Conservation (phyloP, 148 eudicot species). For the Fagopyrum tataricum region DNA sequence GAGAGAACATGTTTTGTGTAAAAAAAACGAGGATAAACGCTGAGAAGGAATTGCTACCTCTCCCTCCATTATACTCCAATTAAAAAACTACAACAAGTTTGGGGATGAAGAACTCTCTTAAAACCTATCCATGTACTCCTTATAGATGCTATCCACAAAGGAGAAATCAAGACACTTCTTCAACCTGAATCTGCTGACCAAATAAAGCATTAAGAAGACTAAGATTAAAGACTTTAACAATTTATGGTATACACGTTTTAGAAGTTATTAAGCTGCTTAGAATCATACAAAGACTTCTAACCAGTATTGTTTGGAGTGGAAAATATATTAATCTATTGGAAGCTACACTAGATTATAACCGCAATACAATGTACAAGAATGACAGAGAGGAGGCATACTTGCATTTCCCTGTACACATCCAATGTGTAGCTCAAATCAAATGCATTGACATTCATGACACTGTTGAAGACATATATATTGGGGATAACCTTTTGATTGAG, state of each 20-base stretch:
- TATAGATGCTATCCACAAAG: neutral
- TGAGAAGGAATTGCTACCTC: neutral
- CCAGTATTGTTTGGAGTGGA: neutral
- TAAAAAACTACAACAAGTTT: neutral
- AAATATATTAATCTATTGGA: neutral
- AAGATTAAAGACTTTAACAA: conserved; percentile 11
- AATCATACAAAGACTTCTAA: neutral
- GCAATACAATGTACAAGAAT: neutral
- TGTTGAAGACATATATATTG: conserved; percentile 79
- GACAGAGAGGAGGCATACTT: conserved; percentile 33
- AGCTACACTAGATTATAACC: neutral
- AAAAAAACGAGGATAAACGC: neutral
- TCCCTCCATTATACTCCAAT: neutral
- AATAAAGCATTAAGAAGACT: neutral
- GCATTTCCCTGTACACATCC: conserved; percentile 76
- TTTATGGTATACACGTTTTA: neutral
- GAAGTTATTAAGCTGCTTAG: neutral
- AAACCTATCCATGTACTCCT: neutral
- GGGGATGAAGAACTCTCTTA: neutral
- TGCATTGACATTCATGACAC: conserved; percentile 93
- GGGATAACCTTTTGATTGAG: conserved; percentile 55
- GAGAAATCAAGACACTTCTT: neutral
- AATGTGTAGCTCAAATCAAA: conserved; percentile 63
- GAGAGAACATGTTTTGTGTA: neutral
- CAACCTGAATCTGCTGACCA: neutral